Conservation (phyloP, 1,284 basidiomycete genomes). For the Grifola frondosa region DNA sequence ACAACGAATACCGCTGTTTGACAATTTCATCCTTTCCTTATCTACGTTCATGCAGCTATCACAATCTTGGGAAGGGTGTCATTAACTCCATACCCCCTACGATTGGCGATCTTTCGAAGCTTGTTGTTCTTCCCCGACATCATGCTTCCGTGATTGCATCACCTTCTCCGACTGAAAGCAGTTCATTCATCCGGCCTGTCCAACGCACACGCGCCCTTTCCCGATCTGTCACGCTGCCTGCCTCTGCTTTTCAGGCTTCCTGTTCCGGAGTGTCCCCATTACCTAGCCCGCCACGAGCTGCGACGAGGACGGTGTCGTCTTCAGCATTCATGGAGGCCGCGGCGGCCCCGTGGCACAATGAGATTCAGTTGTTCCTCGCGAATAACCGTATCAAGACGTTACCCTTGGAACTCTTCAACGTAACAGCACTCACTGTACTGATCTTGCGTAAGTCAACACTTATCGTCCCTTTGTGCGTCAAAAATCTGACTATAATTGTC, state of each 20-base stretch:
- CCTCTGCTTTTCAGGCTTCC: conserved; percentile 18
- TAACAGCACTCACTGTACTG: conserved; percentile 53
- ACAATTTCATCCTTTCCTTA: conserved; percentile 2
- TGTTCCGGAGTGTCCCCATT: too few relatives aligned
- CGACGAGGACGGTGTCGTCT: conserved; percentile 10
- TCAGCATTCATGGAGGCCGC: conserved; percentile 12
- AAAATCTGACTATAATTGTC: not conserved
- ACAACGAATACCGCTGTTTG: not conserved
- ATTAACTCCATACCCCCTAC: conserved; percentile 42
- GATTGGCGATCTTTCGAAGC: conserved; percentile 40
- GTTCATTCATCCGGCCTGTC: conserved; percentile 4
- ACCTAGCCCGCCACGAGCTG: too few relatives aligned
- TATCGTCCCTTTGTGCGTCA: not conserved
- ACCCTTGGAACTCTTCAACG: conserved; percentile 50
- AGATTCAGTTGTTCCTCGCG: conserved; percentile 21
- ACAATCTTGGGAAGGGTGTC: conserved; percentile 25
- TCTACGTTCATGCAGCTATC: not conserved
- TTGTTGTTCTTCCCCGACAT: conserved; percentile 36
- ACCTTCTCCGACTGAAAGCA: conserved; percentile 6
- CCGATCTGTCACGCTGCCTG: conserved; percentile 14
- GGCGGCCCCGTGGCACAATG: conserved; percentile 9
- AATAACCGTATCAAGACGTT: conserved; percentile 48
- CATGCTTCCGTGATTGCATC: conserved; percentile 10
- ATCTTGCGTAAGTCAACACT: conserved; percentile 47
- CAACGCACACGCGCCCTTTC: conserved; percentile 9